Evolutionary conservation across 78 protist species (phyloP).

Genomic region (Polysphondylium violaceum): DNA sequence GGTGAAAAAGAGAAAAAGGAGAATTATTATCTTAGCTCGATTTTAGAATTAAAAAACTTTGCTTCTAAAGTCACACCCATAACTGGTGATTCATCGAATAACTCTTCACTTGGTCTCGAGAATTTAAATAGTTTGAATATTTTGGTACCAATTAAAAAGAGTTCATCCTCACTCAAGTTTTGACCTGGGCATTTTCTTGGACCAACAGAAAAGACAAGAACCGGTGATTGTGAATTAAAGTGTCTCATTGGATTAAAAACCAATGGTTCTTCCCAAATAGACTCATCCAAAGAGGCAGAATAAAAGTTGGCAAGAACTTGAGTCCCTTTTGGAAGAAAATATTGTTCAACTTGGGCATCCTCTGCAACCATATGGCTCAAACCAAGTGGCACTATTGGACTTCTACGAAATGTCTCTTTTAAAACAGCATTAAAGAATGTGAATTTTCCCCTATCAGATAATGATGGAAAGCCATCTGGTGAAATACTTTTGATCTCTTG

Average conservation of each 20-base stretch:
- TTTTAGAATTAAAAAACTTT: background rate
- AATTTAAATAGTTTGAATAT: constrained; percentile 26
- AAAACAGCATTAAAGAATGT: constrained; percentile 27
- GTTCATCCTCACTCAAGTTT: constrained; percentile 18
- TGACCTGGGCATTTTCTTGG: constrained; percentile 43
- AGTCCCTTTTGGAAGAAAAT: constrained; percentile 45
- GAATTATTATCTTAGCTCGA: background rate
- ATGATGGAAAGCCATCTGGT: background rate
- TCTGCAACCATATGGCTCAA: background rate
- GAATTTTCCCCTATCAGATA: background rate
- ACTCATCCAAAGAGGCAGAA: background rate
- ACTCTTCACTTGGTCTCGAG: background rate
- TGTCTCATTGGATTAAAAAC: constrained; percentile 56
- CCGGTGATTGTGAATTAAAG: background rate
- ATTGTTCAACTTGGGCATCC: constrained; percentile 22
- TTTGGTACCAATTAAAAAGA: constrained; percentile 22
- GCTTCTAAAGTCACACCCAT: constrained; percentile 13
- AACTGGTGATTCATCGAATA: background rate
- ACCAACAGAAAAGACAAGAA: background rate
- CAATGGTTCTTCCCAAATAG: constrained; percentile 9
- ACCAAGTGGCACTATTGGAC: constrained; percentile 21
- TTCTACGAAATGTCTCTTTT: constrained; percentile 4
- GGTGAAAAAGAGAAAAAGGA: too few species aligned
- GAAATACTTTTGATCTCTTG: background rate
- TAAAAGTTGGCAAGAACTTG: constrained; percentile 16